Base-by-base conservation (phyloP, 2,329 filamentous ascomycete genomes). In the Aspergillus caelatus region DNA sequence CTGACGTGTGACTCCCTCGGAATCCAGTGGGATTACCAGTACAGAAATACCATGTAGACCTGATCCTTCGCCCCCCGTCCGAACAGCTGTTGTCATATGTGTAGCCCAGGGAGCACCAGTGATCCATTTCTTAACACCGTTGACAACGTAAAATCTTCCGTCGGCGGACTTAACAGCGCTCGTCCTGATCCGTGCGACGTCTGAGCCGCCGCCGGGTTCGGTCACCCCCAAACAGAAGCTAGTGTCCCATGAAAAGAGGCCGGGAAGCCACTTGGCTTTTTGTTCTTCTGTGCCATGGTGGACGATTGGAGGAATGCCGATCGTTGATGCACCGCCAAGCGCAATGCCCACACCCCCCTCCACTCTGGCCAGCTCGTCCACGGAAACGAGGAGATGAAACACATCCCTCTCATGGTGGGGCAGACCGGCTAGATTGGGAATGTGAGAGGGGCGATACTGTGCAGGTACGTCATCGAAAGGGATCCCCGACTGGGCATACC, bases 111-210 rank as follows among this genome's bases (percentile, higher is more conserved):
- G 86, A 56, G 89, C 91, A 75, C 91, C 91, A 41, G 90, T 92
- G 71, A 91, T 91, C 90, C 90, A 91, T 78, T 93, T 93, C 84
- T 93, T 93, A 60, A 87, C 90, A 56, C 91, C 90, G 55, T 69
- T 71, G 56, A 85, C 81, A 65, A 83, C 82, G 75, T 90, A 93
- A 8, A 19, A 39, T 6, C 6, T 39, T 53, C 90, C 90, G 71
- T 91, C 89, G 3, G 86, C 75, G 0, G 88, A 90, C 80, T 91
- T 91, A 68, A 84, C 84, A 3, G 90, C 91, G 0, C 90, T 93
- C 0, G 91, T 94, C 62, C 88, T 83, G 39, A 94, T 81, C 8
- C 89, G 87, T 23, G 91, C 90, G 4, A 94, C 91, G 75, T 94
- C 91, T 21, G 85, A 89, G 0, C 36, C 36, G 7, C 62, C 64